Evolutionary conservation across 176 grass and related monocot genomes (phyloP).

Genomic region (Eragrostis curvula): DNA sequence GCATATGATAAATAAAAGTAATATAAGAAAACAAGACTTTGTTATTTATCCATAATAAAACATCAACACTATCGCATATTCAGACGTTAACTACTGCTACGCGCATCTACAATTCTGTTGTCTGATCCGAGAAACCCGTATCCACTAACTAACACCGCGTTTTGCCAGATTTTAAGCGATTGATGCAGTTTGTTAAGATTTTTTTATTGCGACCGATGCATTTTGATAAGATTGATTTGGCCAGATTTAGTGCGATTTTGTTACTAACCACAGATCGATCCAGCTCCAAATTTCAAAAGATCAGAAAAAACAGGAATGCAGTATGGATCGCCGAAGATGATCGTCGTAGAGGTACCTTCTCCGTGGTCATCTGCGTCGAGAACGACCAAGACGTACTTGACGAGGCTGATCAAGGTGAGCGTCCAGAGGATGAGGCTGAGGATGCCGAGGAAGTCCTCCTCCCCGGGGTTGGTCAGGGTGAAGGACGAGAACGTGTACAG

Average conservation of each 20-base stretch:
- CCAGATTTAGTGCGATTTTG: neutral
- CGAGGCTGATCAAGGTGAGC: constrained; percentile 65
- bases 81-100: neutral
- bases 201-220: too few relatives aligned
- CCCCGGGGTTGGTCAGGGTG: constrained; percentile 39
- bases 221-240: neutral
- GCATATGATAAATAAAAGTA: too few relatives aligned
- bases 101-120: neutral
- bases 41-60: too few relatives aligned
- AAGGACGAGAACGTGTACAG: constrained; percentile 81
- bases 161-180: neutral
- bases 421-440: constrained; percentile 84
- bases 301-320: neutral
- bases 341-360: constrained; percentile 48
- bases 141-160: neutral
- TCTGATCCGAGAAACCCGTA: neutral
- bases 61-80: too few relatives aligned
- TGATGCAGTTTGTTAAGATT: too few relatives aligned
- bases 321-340: neutral
- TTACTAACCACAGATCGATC: neutral
- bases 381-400: constrained; percentile 75
- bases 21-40: too few relatives aligned
- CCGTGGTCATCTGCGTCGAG: constrained; percentile 75
- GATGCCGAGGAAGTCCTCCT: constrained; percentile 63
- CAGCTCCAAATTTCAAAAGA: neutral